Percentiles rank a stretch among this genome's conserved stretches.
Evolutionary conservation across 2,329 filamentous ascomycete species (phyloP).

Genomic region (Calonectria fujianensis): DNA sequence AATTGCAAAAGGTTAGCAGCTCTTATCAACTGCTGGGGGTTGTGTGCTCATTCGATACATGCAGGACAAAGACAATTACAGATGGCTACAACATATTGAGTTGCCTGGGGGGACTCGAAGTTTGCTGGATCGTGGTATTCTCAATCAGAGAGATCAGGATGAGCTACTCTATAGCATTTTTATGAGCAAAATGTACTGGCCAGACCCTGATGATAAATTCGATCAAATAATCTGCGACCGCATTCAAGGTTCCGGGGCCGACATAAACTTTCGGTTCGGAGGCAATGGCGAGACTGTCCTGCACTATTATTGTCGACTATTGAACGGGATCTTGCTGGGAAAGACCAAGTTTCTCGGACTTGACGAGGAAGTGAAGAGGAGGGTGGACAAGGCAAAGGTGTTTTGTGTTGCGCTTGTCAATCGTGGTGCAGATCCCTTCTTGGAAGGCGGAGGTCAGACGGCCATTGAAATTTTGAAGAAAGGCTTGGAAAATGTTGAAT

Average conservation of each 20-base stretch:
- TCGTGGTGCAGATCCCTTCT: not conserved
- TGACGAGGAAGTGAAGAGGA: not conserved
- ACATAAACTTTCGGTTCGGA: not conserved
- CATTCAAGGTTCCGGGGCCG: not conserved
- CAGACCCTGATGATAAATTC: not conserved
- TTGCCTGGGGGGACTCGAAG: not conserved
- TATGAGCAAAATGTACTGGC: not conserved
- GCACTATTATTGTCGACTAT: not conserved
- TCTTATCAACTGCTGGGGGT: not conserved
- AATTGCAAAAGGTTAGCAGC: not conserved
- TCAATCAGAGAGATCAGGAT: not conserved
- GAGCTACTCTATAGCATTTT: not conserved
- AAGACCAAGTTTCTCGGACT: not conserved
- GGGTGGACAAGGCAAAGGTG: not conserved
- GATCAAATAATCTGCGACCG: not conserved
- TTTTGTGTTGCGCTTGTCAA: not conserved
- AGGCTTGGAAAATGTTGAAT: not conserved
- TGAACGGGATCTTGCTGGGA: not conserved
- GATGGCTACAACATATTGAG: not conserved
- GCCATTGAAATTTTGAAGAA: not conserved
- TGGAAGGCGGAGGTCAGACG: not conserved
- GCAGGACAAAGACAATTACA: not conserved
- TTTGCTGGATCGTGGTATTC: not conserved
- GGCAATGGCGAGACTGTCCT: not conserved
- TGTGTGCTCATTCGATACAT: not conserved